Base-by-base conservation (phyloP, 2,329 filamentous ascomycete species). In the Furcasterigmium furcatum region DNA sequence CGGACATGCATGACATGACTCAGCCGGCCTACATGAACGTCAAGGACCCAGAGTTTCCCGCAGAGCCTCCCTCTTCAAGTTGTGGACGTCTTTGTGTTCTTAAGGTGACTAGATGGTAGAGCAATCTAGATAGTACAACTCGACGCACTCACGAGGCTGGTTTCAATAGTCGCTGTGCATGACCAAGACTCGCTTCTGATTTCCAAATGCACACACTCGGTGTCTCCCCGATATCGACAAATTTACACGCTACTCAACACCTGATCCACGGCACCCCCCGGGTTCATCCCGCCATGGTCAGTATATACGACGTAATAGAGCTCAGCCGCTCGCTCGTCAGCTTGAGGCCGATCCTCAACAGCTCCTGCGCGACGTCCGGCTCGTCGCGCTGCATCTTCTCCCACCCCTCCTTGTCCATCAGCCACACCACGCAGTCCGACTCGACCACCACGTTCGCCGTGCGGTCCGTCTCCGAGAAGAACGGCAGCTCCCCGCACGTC, bases 401-500 rank as follows among this genome's bases (percentile, higher is more conserved):
- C 88, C 91, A 99, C 43, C 76, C 76, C 38, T 84, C 79, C 12
- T 72, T 70, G 47, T 86, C 85, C 70, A 99, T 78, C 50, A 86
- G 67, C 94, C 94, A 99, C 6, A 86, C 82, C 1, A 94, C 82
- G 50, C 85, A 88, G 55, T 92, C 85, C 44, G 84, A 79, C 62
- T 97, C 91, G 2, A 89, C 89, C 36, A 84, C 76, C 10, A 95
- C 91, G 0, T 88, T 96, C 2, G 91, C 91, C 4, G 91, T 97
- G 16, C 94, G 80, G 43, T 81, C 76, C 2, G 92, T 97, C 58
- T 95, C 88, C 3, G 86, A 90, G 68, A 99, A 99, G 71, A 99
- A 99, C 0, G 94, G 94, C 44, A 99, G 68, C 69, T 99, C 94
- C 29, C 94, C 94, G 56, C 92, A 97, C 0, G 94, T 96, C 2